Percentiles rank a stretch among this genome's conserved stretches.
phyloP scores from a whole-genome alignment of 1,284 basidiomycete species.

The Flammula alnicola region DNA sequence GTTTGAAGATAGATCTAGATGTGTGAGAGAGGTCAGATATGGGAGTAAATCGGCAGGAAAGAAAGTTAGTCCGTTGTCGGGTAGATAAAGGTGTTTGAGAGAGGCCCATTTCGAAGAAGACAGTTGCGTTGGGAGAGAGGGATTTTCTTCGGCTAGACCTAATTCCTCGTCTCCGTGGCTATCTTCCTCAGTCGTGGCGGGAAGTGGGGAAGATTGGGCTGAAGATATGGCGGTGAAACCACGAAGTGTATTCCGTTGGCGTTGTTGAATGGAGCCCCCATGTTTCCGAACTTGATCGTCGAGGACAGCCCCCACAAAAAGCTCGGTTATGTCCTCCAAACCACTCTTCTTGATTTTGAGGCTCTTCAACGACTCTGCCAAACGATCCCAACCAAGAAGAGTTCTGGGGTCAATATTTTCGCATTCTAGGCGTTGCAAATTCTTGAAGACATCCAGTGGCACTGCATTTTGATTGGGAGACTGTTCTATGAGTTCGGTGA shows the following conservation, averaged over 20 bases:
- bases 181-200: constrained; percentile 60
- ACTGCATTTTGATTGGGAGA: constrained; percentile 76
- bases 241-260: constrained; percentile 48
- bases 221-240: constrained; percentile 50
- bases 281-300: constrained; percentile 73
- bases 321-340: constrained; percentile 80
- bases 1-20: constrained; percentile 90
- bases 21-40: constrained; percentile 76
- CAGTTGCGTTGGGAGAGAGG: constrained; percentile 42
- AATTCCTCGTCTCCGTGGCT: constrained; percentile 55
- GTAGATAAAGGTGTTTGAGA: constrained; percentile 77
- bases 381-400: constrained; percentile 84
- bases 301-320: constrained; percentile 78
- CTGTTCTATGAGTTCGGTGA: constrained; percentile 74
- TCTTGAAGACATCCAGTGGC: constrained; percentile 86
- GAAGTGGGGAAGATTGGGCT: constrained; percentile 56
- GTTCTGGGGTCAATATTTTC: constrained; percentile 83
- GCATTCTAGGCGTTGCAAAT: constrained; percentile 74
- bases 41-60: constrained; percentile 76
- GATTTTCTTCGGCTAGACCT: constrained; percentile 18
- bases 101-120: constrained; percentile 79
- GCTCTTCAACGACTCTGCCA: constrained; percentile 73
- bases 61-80: constrained; percentile 85
- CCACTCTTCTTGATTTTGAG: constrained; percentile 80
- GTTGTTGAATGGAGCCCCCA: constrained; percentile 52